These are phyloP conservation scores for Daldinia vernicosa DNA, from an alignment of 495 filamentous ascomycete genomes.

Conservation along the genomic window DNA sequence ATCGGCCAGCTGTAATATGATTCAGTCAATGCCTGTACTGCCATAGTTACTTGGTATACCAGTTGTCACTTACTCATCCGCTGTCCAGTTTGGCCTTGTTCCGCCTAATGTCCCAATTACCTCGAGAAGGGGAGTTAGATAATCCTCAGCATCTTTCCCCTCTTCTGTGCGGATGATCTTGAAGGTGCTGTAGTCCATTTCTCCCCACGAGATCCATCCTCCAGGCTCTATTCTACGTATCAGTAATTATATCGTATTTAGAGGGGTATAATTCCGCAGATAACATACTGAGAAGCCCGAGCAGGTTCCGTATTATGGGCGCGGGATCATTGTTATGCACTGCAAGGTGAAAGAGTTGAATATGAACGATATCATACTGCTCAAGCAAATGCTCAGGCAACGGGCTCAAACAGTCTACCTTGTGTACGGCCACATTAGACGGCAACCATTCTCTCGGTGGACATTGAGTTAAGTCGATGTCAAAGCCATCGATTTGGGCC, in stretches of 20 bases:
- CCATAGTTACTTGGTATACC: not conserved
- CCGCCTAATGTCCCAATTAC: not conserved
- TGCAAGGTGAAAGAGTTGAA: not conserved
- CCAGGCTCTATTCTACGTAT: slow-evolving; percentile 6
- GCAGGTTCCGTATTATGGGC: not conserved
- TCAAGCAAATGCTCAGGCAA: not conserved
- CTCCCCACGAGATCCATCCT: slow-evolving; percentile 26
- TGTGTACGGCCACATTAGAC: not conserved
- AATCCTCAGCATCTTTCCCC: not conserved
- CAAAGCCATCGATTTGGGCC: not conserved
- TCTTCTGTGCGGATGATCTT: slow-evolving; percentile 2
- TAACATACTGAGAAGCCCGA: not conserved
- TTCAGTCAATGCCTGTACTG: not conserved
- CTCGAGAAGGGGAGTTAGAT: not conserved
- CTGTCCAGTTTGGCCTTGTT: not conserved
- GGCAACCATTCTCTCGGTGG: not conserved
- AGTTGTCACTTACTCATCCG: not conserved
- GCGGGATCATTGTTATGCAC: not conserved
- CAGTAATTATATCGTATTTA: not conserved
- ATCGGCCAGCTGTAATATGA: not conserved
- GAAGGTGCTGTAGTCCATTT: slow-evolving; percentile 18
- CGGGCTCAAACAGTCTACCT: not conserved
- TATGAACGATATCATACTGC: not conserved
- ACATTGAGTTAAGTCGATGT: not conserved
- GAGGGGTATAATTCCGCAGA: not conserved